Evolutionary conservation across 208 protist genomes (phyloP).

Genomic region (Trypanosoma melophagium): DNA sequence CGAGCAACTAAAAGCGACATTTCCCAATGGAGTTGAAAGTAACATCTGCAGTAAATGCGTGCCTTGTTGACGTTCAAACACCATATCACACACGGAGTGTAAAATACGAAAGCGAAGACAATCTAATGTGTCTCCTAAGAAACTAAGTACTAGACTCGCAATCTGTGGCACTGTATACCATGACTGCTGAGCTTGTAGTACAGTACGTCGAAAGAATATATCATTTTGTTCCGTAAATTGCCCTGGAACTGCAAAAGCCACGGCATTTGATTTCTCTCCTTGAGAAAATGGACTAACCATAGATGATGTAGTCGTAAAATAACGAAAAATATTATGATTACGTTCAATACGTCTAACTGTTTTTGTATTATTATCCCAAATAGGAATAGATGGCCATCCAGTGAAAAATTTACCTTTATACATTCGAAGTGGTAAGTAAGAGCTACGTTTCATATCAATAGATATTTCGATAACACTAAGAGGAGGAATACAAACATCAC

Average conservation of each 20-base stretch:
- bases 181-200: neutral
- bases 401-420: conserved; percentile 73
- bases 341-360: conserved; percentile 40
- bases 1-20: conserved; percentile 33
- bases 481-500: conserved; percentile 35
- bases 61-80: conserved; percentile 60
- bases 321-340: conserved; percentile 46
- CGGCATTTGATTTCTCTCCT: neutral
- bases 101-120: conserved; percentile 56
- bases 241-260: neutral
- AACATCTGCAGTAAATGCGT: conserved; percentile 53
- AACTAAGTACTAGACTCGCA: conserved; percentile 34
- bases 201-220: neutral
- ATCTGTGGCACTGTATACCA: conserved; percentile 42
- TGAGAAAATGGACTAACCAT: neutral
- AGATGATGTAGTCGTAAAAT: neutral
- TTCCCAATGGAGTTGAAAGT: conserved; percentile 40
- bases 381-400: conserved; percentile 69
- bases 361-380: conserved; percentile 54
- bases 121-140: conserved; percentile 44
- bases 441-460: conserved; percentile 49
- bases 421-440: conserved; percentile 28
- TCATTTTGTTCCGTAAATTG: neutral
- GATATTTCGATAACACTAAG: conserved; percentile 60
- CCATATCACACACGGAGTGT: conserved; percentile 45